Evolutionary conservation across 441 rosid species (phyloP), one percentile per base, ranked within the genome.

Genomic region (Mallotus repandus): DNA sequence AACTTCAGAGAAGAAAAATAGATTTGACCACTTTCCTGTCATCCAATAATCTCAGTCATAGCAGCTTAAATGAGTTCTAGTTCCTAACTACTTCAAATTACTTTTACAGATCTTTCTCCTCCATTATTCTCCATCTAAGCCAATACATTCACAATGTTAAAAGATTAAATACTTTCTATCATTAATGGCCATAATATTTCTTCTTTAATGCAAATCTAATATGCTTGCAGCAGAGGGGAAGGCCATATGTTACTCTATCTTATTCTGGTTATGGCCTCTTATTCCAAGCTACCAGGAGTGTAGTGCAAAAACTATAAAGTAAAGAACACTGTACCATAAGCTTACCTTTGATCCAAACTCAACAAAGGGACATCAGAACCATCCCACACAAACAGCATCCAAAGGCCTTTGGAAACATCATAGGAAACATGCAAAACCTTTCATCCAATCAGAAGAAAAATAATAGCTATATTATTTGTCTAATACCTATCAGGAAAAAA

Each of bases 301-400:
- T 15, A 8, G 21, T 12, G 14, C 2, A 9, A 41, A 41, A 18
- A n/a, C 10, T 29, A 3, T 19, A 68, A 56, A 63, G 16, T 16
- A 21, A 18, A 18, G 4, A 63, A 66, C 7, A 9, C 16, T 15
- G 8, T 4, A 50, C 16, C 45, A 22, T 12, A 16, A 32, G 43
- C 76, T 60, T 71, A 73, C 81, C 56, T 75, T 60, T 66, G 45
- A 22, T 62, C 12, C 49, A 75, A 48, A 25, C 66, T 55, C 55
- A 68, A 68, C n/a, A 73, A 75, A 43, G 82, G 76, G 18, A 43
- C 56, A 68, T 79, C 76, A 14, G n/a, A 56, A 43, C 82, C 79
- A 79, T 79, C 79, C 76, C 79, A 79, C 12, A 75, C 70, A 63
- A 61, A 68, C 29, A 79, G 74, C 62, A 79, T 63, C 79, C 79